These are phyloP conservation scores for Fragilaria radians DNA, from an alignment of 108 stramenopile genomes.

Conservation along the genomic window DNA sequence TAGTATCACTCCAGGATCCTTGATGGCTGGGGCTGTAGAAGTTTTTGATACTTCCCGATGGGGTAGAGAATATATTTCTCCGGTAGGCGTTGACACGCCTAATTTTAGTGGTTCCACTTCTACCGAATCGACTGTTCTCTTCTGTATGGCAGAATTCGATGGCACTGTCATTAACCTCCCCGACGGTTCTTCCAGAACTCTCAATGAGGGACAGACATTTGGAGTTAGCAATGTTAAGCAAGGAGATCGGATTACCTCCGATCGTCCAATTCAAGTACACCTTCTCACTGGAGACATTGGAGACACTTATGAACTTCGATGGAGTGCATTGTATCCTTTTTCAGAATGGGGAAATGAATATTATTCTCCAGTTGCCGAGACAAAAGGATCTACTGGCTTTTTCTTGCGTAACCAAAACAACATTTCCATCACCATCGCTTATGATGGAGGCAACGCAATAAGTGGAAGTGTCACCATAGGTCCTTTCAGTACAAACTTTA, in stretches of 20 bases:
- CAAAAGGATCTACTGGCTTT: not conserved
- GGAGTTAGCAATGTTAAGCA: not conserved
- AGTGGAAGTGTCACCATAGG: too few species aligned
- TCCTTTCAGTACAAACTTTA: too few species aligned
- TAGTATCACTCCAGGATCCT: constrained; percentile 7
- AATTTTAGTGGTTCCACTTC: too few species aligned
- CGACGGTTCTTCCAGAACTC: too few species aligned
- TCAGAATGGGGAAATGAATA: constrained; percentile 9
- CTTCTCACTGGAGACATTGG: constrained; percentile 17
- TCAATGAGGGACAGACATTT: too few species aligned
- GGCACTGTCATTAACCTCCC: too few species aligned
- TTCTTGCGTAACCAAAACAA: constrained; percentile 2
- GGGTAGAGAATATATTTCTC: not conserved
- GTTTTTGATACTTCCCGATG: not conserved
- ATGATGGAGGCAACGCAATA: not conserved
- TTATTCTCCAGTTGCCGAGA: constrained; percentile 16
- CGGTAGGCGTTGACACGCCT: not conserved
- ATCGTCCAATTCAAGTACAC: constrained; percentile 12
- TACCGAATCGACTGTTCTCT: too few species aligned
- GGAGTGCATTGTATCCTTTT: constrained; percentile 13
- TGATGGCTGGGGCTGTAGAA: constrained; percentile 23
- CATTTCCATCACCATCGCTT: not conserved
- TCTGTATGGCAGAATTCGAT: too few species aligned
- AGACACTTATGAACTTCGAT: constrained; percentile 18
- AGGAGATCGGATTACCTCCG: not conserved